Conservation (phyloP, 2,329 filamentous ascomycete genomes). For the Leptosphaerulina australis region DNA sequence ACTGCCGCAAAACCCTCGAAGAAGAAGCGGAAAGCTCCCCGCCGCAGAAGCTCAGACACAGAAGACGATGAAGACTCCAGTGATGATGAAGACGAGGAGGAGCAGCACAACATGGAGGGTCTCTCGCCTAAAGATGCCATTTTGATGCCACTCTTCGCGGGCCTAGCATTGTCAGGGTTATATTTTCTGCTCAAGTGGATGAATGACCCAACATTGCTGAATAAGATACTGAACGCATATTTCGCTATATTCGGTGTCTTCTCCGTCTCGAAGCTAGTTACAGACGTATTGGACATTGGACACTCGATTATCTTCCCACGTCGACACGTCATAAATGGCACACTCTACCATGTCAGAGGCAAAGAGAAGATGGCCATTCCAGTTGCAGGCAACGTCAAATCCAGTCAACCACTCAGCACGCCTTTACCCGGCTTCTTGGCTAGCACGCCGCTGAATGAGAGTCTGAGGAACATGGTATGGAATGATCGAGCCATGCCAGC, state of each 20-base stretch:
- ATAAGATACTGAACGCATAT: conserved; percentile 82
- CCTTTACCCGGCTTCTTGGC: conserved; percentile 61
- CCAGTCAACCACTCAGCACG: conserved; percentile 40
- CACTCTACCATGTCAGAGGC: conserved; percentile 57
- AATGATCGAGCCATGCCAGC: conserved; percentile 54
- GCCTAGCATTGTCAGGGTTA: conserved; percentile 70
- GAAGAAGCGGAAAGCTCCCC: conserved; percentile 51
- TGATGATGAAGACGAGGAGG: conserved; percentile 57
- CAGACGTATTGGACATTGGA: conserved; percentile 70
- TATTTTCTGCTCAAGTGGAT: conserved; percentile 92
- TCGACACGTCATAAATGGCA: conserved; percentile 64
- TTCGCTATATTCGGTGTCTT: conserved; percentile 81
- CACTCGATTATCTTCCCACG: conserved; percentile 75
- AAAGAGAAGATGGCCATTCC: conserved; percentile 42
- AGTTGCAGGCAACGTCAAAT: conserved; percentile 36
- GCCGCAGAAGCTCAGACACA: conserved; percentile 18
- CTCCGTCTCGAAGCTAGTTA: conserved; percentile 73
- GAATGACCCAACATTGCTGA: conserved; percentile 78
- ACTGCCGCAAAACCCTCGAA: conserved; percentile 72
- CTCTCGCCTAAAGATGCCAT: conserved; percentile 80
- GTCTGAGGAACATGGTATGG: conserved; percentile 55
- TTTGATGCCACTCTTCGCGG: conserved; percentile 81
- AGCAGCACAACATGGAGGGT: conserved; percentile 67
- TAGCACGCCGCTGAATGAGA: conserved; percentile 52
- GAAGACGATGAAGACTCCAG: conserved; percentile 28